Evolutionary conservation across 352 stramenopile genomes (phyloP), one percentile per base, ranked within the genome.

Genomic region (Globisporangium recalcitrans): DNA sequence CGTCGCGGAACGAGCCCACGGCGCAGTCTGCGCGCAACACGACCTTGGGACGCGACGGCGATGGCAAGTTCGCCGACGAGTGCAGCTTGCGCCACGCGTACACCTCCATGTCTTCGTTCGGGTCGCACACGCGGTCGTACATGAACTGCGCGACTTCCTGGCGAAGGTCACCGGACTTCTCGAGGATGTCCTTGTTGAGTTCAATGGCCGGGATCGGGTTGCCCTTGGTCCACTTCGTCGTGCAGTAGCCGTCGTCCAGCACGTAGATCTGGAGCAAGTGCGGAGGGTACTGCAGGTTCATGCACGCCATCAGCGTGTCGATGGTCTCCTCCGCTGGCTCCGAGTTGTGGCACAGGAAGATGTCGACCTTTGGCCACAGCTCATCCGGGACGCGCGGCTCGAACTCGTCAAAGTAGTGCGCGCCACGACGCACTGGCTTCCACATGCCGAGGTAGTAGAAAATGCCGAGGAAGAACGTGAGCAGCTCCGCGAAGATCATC

Each of bases 381-480:
- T 93, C 78, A 58, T 93, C 83, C 7, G 85, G 85, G 10, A 95
- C 80, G 55, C 78, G 77, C 11, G 85, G 85, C 58, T 93, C 82
- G 27, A 95, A 95, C 65, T 95, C 85, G 58, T 91, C 82, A 42
- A 95, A 88, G 78, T 95, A 95, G 67, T 95, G 85, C 13, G 85
- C 83, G 8, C 85, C 85, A 69, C 85, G 85, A 74, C 83, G 85
- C 55, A 95, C 85, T 4, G 85, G 85, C 47, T 93, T 95, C 85
- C 85, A 95, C 85, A 95, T 95, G 31, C 85, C 85, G n/a, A 93
- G 68, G 77, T 95, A 95, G 74, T 93, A 95, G 26, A 95, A 65
- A 4, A 78, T 63, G 36, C 83, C 78, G 19, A 95, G 71, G 26
- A 91, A 60, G 38, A 91, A 88, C 14, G 67, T 87, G 19, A 95